Base-by-base conservation (phyloP, 163 green algal species). In the Volvox carteri region DNA sequence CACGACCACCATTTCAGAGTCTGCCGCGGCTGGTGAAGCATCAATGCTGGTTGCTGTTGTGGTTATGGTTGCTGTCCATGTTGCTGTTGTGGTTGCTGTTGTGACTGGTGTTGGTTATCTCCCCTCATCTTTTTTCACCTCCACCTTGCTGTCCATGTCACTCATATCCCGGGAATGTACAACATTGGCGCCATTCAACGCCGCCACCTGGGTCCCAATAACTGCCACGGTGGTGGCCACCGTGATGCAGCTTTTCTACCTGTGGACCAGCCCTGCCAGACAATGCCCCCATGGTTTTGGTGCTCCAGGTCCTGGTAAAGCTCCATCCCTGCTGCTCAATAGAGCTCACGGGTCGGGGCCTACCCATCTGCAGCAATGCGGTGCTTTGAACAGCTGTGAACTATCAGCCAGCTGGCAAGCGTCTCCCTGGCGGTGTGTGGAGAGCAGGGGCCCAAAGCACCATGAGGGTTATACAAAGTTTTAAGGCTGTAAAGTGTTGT, bases 311-410 rank as follows among this genome's bases (percentile, higher is more conserved):
- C 5, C 70, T 89, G 25, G 50, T 39, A 11, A n/a, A 60, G 50
- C 70, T 78, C 33, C 84, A 52, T 3, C 84, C 84, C 2, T 23
- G 18, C 28, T 60, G 39, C 52, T 33, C 37, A 0, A 52, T 89
- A 52, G 84, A 89, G 70, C 70, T 89, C 9, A 28, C 21, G 68
- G 84, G 84, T 1, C 70, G 68, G 65, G 84, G 84, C 44, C 84
- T 89, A 50, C 84, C 84, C n/a, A n/a, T 89, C 18, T 68, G 84
- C 52, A 65, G 50, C 25, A 50, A 68, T 0, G 70, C 42, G 50
- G 14, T 50, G 52, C 84, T 89, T n/a, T 50, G 48, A 89, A 68
- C 33, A 54, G 68, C 48, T 89, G 50, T 83, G 84, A 28, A 68
- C 14, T 6, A 37, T 89, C 11, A 50, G 50, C 50, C 70, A 84